These are phyloP conservation scores for Firmiana major DNA, from an alignment of 345 rosid species.

Conservation along the genomic window DNA sequence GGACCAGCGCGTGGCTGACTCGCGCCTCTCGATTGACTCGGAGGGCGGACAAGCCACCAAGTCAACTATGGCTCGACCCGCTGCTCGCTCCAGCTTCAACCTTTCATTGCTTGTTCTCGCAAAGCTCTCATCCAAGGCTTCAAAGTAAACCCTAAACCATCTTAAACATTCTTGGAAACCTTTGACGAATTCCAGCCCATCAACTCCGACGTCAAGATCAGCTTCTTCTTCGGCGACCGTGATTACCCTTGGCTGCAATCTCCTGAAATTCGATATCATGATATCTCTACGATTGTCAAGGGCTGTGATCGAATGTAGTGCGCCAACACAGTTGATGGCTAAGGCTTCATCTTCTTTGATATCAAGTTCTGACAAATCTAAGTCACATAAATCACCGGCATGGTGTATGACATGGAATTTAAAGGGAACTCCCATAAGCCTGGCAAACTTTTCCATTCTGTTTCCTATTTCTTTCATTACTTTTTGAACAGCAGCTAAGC, in stretches of 20 bases:
- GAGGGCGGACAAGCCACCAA: slow-evolving; percentile 69
- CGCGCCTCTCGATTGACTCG: slow-evolving; percentile 71
- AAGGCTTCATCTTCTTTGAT: slow-evolving; percentile 69
- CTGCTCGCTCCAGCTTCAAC: slow-evolving; percentile 77
- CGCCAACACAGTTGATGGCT: slow-evolving; percentile 70
- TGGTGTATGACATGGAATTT: slow-evolving; percentile 75
- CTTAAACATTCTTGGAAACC: slow-evolving; percentile 71
- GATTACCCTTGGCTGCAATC: slow-evolving; percentile 65
- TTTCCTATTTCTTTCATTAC: slow-evolving; percentile 88
- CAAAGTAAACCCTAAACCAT: slow-evolving; percentile 94
- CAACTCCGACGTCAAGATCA: slow-evolving; percentile 66
- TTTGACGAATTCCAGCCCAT: slow-evolving; percentile 58
- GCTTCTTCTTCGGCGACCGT: slow-evolving; percentile 94
- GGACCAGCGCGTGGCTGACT: slow-evolving; percentile 76
- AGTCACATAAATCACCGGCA: slow-evolving; percentile 59
- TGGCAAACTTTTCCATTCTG: slow-evolving; percentile 88
- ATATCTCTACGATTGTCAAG: slow-evolving; percentile 54
- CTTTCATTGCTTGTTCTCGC: slow-evolving; percentile 73
- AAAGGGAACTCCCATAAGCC: slow-evolving; percentile 98
- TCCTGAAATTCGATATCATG: slow-evolving; percentile 53
- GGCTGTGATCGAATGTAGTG: slow-evolving; percentile 56
- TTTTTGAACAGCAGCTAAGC: slow-evolving; percentile 42
- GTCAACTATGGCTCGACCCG: slow-evolving; percentile 75
- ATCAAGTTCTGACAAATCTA: slow-evolving; percentile 50
- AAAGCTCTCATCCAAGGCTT: slow-evolving; percentile 76